phyloP scores from a whole-genome alignment of 441 rosid species.

The Erodium chrysanthum region DNA sequence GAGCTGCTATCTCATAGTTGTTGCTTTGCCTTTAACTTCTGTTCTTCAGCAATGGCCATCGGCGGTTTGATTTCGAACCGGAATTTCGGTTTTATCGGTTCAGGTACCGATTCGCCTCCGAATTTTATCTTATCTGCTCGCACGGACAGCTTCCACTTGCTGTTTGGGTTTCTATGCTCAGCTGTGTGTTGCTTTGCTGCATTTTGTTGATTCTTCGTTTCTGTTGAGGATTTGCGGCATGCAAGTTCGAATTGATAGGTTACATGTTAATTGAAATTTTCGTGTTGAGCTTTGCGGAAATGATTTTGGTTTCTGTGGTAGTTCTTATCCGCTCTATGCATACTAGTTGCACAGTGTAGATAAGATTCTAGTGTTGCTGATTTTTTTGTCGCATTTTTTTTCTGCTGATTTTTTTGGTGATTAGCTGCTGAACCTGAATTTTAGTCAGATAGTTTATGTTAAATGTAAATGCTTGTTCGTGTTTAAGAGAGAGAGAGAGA shows the following conservation, averaged over 20 bases:
- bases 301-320: neutral
- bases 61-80: conserved; percentile 68
- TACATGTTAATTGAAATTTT: neutral
- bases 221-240: neutral
- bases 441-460: neutral
- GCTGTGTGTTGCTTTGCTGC: neutral
- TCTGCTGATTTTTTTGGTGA: neutral
- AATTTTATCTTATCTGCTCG: neutral
- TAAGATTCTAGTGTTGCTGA: neutral
- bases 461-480: neutral
- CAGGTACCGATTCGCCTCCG: conserved; percentile 35
- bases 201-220: neutral
- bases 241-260: neutral
- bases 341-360: neutral
- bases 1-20: neutral
- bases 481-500: no score
- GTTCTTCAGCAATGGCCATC: conserved; percentile 47
- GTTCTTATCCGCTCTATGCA: neutral
- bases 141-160: neutral
- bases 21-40: conserved; percentile 6
- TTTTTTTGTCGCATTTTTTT: neutral
- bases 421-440: neutral
- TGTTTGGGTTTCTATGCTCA: neutral
- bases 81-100: conserved; percentile 50
- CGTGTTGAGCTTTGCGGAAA: neutral